Conservation (phyloP, 1,284 basidiomycete genomes). For the Gomphus bonarii region DNA sequence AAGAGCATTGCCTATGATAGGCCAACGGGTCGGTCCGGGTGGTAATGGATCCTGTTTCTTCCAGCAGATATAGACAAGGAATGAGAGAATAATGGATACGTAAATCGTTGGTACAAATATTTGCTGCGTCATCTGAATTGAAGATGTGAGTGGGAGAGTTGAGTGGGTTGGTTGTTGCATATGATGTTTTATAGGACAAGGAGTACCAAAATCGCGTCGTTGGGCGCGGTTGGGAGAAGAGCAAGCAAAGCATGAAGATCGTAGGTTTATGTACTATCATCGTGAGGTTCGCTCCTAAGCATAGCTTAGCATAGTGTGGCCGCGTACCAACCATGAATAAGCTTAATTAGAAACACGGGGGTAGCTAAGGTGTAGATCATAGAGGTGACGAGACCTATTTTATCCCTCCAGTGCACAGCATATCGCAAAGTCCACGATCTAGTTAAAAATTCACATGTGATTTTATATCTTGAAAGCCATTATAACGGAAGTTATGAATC, state of each 20-base stretch:
- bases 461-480: no score
- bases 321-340: neutral
- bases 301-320: no score
- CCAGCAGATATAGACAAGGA: neutral
- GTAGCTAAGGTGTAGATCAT: neutral
- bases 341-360: neutral
- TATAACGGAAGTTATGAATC: neutral
- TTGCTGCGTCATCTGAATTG: neutral
- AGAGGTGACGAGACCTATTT: neutral
- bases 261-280: neutral
- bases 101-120: neutral
- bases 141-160: neutral
- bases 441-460: neutral
- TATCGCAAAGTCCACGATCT: neutral
- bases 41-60: conserved; percentile 4
- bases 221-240: neutral
- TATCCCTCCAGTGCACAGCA: neutral
- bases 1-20: conserved; percentile 11
- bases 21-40: conserved; percentile 7
- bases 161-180: neutral
- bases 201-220: neutral
- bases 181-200: neutral
- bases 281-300: no score
- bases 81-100: neutral
- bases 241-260: neutral